Base-by-base conservation (phyloP, 257 asterid species). In the Verbascum thapsus region DNA sequence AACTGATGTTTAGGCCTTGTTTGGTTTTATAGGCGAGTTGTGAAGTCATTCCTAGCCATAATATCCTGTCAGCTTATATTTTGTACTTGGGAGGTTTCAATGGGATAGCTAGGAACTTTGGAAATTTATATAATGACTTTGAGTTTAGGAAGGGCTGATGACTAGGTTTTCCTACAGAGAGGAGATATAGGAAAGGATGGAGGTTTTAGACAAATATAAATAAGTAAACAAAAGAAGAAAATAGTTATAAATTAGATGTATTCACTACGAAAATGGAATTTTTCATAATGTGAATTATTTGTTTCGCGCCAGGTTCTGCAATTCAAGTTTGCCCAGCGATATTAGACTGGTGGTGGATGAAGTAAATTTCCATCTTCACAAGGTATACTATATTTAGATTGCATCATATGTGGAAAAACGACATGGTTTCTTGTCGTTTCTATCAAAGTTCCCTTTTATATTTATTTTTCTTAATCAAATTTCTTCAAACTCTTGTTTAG, bases 321-420 rank as follows among this genome's bases (percentile, higher is more conserved):
- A 72, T 67, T 72, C 94, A 52, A 87, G 76, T 78, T 71, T 92
- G 80, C 87, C 83, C 37, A 87, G 91, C 38, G 97, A 92, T 76
- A 68, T 92, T 63, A 83, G 83, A 15, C 66, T 89, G 82, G 85
- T 82, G 45, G 90, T 92, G 50, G 88, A 79, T 10, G 84, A 80
- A 32, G 76, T 82, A 44, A 79, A 69, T 61, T 87, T 92, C 82
- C 96, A 80, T 84, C 94, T 92, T 73, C 97, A 92, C 76, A 92
- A 92, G 97, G 97, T 91, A 81, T 50, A 43, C 62, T 65, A 30
- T 64, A 42, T 30, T 7, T 58, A 32, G 47, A 13, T 55, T 45
- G 43, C 39, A 16, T 23, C 22, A 17, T 11, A 56, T 63, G 30
- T 42, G 15, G 35, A 10, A 8, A 15, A 10, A 13, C 10, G 38